A percentile compares a stretch with the other conserved stretches of the same genome.
These are phyloP conservation scores for Ophiostoma tasmaniense DNA, from an alignment of 2,329 filamentous ascomycete species.

Conservation along the genomic window DNA sequence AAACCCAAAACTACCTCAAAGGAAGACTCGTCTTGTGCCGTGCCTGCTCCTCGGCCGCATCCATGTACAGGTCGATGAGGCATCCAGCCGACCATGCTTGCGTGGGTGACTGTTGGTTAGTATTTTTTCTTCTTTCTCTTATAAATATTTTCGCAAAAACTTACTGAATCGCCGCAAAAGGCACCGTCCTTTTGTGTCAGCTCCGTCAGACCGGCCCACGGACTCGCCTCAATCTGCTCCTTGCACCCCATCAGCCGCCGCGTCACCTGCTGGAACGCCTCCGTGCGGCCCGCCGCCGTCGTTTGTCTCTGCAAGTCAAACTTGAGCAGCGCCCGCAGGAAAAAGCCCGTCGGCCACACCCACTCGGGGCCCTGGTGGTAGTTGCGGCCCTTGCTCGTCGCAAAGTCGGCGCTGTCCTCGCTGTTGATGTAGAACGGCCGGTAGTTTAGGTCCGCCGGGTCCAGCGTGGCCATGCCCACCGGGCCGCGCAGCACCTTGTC, in stretches of 20 bases:
- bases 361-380: slow-evolving; percentile 98
- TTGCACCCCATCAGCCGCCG: slow-evolving; percentile 75
- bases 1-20: neutral
- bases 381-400: slow-evolving; percentile 87
- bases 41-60: slow-evolving; percentile 55
- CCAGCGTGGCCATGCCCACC: slow-evolving; percentile 89
- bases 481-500: slow-evolving; percentile 77
- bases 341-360: slow-evolving; percentile 96
- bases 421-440: slow-evolving; percentile 90
- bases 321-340: slow-evolving; percentile 80
- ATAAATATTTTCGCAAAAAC: slow-evolving; percentile 28
- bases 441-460: slow-evolving; percentile 88
- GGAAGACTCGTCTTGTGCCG: slow-evolving; percentile 15
- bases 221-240: slow-evolving; percentile 66
- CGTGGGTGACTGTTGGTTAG: slow-evolving; percentile 63
- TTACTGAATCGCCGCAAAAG: slow-evolving; percentile 78
- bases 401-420: slow-evolving; percentile 85
- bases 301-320: slow-evolving; percentile 73
- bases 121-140: neutral
- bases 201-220: slow-evolving; percentile 88
- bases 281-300: slow-evolving; percentile 58
- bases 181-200: slow-evolving; percentile 84
- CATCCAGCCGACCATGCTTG: slow-evolving; percentile 96
- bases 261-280: slow-evolving; percentile 93
- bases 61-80: slow-evolving; percentile 91